Evolutionary conservation across 768 basidiomycete genomes (phyloP), one percentile per base, ranked within the genome.

Genomic region (Suillus occidentalis): DNA sequence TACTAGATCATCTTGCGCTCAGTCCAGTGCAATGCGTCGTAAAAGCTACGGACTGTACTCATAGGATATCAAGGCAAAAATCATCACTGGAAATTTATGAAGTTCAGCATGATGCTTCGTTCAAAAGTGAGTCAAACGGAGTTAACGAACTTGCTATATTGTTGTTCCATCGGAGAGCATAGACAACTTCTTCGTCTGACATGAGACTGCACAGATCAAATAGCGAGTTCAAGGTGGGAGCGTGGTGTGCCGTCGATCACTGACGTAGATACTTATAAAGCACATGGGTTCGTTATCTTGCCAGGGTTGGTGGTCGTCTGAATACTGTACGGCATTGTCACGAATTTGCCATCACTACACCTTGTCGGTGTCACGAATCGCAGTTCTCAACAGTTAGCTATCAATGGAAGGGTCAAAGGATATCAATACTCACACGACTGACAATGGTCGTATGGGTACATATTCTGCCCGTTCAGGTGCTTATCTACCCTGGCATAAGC

Each of bases 11-110:
- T 36, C 10, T 55, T 36, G 31, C 3, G 53, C 53, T 55, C 20
- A 55, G 53, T 36, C 9, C 34, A 22, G 22, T 22, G 20, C 36
- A 57, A 57, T 16, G 14, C 22, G 34, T 37, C 22, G 12, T 37
- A 13, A 57, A 57, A 37, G 56, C 36, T 57, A 57, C 56, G 37
- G 56, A 57, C 56, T 22, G 56, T 57, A 57, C 6, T 57, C 56
- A 39, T 57, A 57, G n/a, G 56, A 37, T 9, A 57, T 14, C 8
- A 57, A 6, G 4, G n/a, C n/a, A 57, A 34, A 14, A 0, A 57
- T 39, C n/a, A 16, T 22, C 9, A 57, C 56, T 57, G 14, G 53
- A 55, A 55, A 57, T 14, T 7, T 10, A 53, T 56, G 13, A 57
- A 4, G n/a, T 57, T 57, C 56, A 37, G 56, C 7, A 57, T 16